Evolutionary conservation across 768 basidiomycete species (phyloP).

Genomic region (Ramaria sp.): DNA sequence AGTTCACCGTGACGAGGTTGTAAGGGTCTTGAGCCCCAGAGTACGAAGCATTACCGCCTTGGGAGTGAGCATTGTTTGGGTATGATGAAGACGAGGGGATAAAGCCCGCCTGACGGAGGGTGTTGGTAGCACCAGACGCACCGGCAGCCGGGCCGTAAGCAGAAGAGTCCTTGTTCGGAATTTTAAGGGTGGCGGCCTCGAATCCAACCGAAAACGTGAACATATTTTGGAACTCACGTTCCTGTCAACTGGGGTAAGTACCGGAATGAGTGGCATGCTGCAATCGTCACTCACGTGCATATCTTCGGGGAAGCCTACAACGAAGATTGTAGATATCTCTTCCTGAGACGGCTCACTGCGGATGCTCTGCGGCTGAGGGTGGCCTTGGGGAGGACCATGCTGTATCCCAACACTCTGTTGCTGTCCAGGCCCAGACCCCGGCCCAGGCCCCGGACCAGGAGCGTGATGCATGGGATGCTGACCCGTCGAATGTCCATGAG

Average conservation of each 20-base stretch:
- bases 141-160: conserved; percentile 44
- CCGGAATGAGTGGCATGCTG: conserved; percentile 10
- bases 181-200: conserved; percentile 95
- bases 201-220: conserved; percentile 95
- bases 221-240: conserved; percentile 99
- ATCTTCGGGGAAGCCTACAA: conserved; percentile 98
- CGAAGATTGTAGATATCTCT: conserved; percentile 95
- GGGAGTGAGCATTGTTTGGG: conserved; percentile 17
- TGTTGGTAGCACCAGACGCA: conserved; percentile 9
- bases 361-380: conserved; percentile 18
- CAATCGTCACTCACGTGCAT: conserved; percentile 63
- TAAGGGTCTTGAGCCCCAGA: conserved; percentile 68
- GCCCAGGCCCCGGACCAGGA: background rate
- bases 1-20: conserved; percentile 73
- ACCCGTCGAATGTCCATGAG: conserved; percentile 17
- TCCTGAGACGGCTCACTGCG: conserved; percentile 37
- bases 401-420: background rate
- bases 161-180: conserved; percentile 85
- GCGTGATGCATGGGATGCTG: conserved; percentile 15
- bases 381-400: conserved; percentile 8
- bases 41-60: conserved; percentile 12
- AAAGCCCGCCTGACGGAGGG: conserved; percentile 25
- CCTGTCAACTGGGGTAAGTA: conserved; percentile 35
- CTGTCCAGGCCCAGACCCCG: background rate
- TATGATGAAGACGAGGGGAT: conserved; percentile 27